These are phyloP conservation scores for Brassica incana DNA, from an alignment of 345 rosid genomes.

Conservation along the genomic window DNA sequence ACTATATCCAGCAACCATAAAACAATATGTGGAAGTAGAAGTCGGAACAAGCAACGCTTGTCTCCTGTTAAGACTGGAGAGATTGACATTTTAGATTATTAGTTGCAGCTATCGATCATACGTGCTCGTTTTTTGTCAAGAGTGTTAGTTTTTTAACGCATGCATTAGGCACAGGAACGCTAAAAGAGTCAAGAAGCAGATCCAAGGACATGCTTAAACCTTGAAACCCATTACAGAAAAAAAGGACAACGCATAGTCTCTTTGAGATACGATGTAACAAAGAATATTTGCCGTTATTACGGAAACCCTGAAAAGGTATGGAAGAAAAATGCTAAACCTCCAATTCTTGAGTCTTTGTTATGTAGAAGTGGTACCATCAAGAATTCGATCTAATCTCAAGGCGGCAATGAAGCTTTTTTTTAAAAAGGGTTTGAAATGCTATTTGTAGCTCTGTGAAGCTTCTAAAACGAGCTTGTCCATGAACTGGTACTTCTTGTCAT, in stretches of 20 bases:
- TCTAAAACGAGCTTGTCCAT: slow-evolving; percentile 84
- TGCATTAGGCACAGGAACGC: not conserved
- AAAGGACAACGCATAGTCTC: not conserved
- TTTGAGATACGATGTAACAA: slow-evolving; percentile 1
- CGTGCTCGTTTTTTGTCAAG: not conserved
- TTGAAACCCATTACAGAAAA: not conserved
- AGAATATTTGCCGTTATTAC: slow-evolving; percentile 25
- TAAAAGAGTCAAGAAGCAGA: not conserved
- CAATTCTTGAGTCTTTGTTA: no score
- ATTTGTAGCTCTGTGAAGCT: slow-evolving; percentile 64
- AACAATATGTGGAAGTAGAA: not conserved
- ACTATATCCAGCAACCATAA: not conserved
- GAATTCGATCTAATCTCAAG: slow-evolving; percentile 14
- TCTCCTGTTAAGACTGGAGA: no score
- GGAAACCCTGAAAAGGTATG: slow-evolving; percentile 11
- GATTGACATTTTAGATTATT: no score
- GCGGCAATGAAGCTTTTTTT: not conserved
- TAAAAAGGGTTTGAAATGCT: slow-evolving; percentile 23
- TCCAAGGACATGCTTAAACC: slow-evolving; percentile 10
- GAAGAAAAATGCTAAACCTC: not conserved
- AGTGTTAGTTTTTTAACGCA: not conserved
- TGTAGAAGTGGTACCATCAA: no score
- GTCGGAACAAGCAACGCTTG: not conserved
- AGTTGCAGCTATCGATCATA: no score
- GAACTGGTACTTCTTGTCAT: slow-evolving; percentile 82